These are phyloP conservation scores for Austropuccinia psidii DNA, from an alignment of 1,284 basidiomycete genomes.

Conservation along the genomic window DNA sequence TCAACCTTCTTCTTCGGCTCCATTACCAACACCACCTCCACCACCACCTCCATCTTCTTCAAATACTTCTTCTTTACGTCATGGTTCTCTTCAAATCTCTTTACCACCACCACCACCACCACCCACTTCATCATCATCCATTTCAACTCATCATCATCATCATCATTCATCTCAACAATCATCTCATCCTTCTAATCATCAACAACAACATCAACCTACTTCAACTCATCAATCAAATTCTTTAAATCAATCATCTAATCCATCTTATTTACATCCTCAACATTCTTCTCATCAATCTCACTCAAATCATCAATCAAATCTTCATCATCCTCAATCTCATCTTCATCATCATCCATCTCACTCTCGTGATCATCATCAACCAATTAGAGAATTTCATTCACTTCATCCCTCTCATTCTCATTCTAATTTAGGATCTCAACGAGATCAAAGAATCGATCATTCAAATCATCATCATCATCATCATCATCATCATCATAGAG, in stretches of 20 bases:
- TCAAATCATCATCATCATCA: slow-evolving; percentile 30
- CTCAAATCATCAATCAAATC: background rate
- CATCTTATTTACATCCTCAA: background rate
- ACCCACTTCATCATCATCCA: background rate
- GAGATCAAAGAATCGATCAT: slow-evolving; percentile 8
- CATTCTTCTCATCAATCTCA: background rate
- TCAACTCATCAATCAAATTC: too few species aligned
- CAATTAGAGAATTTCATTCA: background rate
- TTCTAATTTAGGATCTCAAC: background rate
- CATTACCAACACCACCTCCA: background rate
- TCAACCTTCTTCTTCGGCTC: background rate
- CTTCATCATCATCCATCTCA: slow-evolving; percentile 18
- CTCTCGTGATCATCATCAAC: background rate
- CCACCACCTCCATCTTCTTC: background rate
- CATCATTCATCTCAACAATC: background rate
- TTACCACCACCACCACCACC: background rate
- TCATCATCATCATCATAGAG: too few species aligned
- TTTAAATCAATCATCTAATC: too few species aligned
- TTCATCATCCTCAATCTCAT: slow-evolving; percentile 2
- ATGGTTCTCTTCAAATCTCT: background rate
- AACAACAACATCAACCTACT: background rate
- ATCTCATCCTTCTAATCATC: slow-evolving; percentile 1
- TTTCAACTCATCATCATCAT: slow-evolving; percentile 1
- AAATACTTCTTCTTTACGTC: background rate
- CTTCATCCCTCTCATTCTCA: background rate